phyloP scores from a whole-genome alignment of 176 grass and related monocot species.

The Carex pumila region DNA sequence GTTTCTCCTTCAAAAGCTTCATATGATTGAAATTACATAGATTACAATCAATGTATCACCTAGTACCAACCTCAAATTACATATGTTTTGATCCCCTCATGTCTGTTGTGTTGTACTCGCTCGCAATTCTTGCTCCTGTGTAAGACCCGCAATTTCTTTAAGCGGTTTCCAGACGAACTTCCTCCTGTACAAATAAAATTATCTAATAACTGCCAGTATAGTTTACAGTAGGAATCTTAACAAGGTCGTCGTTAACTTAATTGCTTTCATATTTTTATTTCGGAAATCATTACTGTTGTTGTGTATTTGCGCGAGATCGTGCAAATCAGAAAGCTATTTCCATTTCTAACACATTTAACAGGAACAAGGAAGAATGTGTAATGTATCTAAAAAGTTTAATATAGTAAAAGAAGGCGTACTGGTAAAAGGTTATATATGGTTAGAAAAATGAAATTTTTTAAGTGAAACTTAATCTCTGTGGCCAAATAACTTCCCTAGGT shows the following conservation, averaged over 20 bases:
- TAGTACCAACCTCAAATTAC: no score
- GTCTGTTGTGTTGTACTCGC: background rate
- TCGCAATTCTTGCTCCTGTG: slow-evolving; percentile 15
- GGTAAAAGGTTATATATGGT: background rate
- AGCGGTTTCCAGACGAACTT: slow-evolving; percentile 84
- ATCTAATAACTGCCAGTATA: background rate
- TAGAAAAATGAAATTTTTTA: background rate
- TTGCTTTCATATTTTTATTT: background rate
- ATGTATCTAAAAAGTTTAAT: background rate
- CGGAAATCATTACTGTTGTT: no score
- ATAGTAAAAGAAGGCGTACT: background rate
- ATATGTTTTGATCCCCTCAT: background rate
- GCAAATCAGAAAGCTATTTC: background rate
- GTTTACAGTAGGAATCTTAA: background rate
- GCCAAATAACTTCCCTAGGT: background rate
- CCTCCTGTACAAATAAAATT: slow-evolving; percentile 38
- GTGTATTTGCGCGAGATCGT: no score
- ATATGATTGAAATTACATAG: no score
- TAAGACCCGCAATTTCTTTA: slow-evolving; percentile 64
- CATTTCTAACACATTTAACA: background rate
- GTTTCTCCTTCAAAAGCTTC: no score
- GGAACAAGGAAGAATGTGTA: background rate
- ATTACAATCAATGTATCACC: no score
- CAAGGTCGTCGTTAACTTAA: background rate
- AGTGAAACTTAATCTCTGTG: background rate